These are phyloP conservation scores for Suillus fuscotomentosus DNA, from an alignment of 768 basidiomycete species.

Conservation along the genomic window DNA sequence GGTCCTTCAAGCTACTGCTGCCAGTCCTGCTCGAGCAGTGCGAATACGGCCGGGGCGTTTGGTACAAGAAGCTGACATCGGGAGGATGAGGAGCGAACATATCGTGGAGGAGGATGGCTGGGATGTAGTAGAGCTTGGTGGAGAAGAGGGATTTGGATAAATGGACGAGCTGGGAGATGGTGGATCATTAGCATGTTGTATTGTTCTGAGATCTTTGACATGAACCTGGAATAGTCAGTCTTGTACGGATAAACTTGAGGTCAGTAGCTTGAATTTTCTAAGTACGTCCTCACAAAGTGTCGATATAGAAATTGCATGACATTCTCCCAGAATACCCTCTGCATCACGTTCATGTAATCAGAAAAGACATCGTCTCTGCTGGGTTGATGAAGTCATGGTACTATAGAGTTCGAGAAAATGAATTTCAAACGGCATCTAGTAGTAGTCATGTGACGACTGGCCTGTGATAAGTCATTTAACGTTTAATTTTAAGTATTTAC, in stretches of 20 bases:
- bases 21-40: slow-evolving; percentile 48
- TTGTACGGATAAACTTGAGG: neutral
- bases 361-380: too few relatives aligned
- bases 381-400: too few relatives aligned
- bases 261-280: slow-evolving; percentile 17
- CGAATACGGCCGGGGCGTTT: slow-evolving; percentile 21
- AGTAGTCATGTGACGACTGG: too few relatives aligned
- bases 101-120: slow-evolving; percentile 48
- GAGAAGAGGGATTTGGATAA: slow-evolving; percentile 16
- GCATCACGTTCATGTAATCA: too few relatives aligned
- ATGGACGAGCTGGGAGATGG: neutral
- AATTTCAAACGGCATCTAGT: too few relatives aligned
- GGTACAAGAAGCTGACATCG: slow-evolving; percentile 10
- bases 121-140: slow-evolving; percentile 42
- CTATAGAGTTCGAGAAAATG: too few relatives aligned
- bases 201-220: slow-evolving; percentile 44
- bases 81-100: slow-evolving; percentile 21
- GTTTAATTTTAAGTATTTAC: too few relatives aligned
- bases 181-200: slow-evolving; percentile 28
- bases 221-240: slow-evolving; percentile 45
- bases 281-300: too few relatives aligned
- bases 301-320: too few relatives aligned
- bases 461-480: too few relatives aligned
- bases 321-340: too few relatives aligned
- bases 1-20: slow-evolving; percentile 73